Conservation (phyloP, 768 basidiomycete species). For the Kwoniella mangroviensis region DNA sequence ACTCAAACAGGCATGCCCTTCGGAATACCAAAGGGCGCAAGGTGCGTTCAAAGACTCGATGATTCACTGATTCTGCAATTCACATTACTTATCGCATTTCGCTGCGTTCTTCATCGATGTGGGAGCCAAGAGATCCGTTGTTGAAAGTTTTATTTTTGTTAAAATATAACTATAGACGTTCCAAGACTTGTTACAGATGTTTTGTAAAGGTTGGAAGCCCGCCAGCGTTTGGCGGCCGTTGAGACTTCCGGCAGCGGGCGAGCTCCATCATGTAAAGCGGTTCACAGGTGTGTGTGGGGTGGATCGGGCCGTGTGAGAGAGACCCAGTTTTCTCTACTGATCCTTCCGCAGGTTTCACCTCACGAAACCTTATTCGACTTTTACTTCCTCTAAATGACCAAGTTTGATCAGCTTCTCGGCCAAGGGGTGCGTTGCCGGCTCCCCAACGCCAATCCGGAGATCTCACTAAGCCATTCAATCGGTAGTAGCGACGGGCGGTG, state of each 20-base stretch:
- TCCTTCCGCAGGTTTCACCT: conserved; percentile 82
- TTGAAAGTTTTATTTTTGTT: conserved; percentile 61
- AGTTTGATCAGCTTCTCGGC: conserved; percentile 72
- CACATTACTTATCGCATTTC: conserved; percentile 81
- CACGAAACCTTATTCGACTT: conserved; percentile 72
- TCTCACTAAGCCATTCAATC: conserved; percentile 90
- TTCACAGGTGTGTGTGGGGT: conserved; percentile 63
- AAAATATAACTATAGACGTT: conserved; percentile 45
- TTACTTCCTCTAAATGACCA: conserved; percentile 84
- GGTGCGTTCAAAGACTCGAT: conserved; percentile 66
- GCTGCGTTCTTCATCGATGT: conserved; percentile 80
- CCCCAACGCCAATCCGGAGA: conserved; percentile 75
- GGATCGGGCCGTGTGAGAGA: conserved; percentile 61
- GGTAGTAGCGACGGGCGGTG: conserved; percentile 89
- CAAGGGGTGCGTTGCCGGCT: conserved; percentile 63
- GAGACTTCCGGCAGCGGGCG: conserved; percentile 1
- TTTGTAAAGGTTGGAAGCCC: conserved; percentile 28
- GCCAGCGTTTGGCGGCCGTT: neutral
- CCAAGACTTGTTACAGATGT: conserved; percentile 32
- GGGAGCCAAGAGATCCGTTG: conserved; percentile 77
- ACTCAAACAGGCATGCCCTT: conserved; percentile 70
- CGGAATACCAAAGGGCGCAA: conserved; percentile 79
- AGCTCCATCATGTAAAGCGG: conserved; percentile 26
- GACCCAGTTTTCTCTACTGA: conserved; percentile 62
- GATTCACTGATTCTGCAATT: conserved; percentile 67